These are phyloP conservation scores for Saprolegnia diclina DNA, from an alignment of 352 stramenopile species.

Conservation along the genomic window DNA sequence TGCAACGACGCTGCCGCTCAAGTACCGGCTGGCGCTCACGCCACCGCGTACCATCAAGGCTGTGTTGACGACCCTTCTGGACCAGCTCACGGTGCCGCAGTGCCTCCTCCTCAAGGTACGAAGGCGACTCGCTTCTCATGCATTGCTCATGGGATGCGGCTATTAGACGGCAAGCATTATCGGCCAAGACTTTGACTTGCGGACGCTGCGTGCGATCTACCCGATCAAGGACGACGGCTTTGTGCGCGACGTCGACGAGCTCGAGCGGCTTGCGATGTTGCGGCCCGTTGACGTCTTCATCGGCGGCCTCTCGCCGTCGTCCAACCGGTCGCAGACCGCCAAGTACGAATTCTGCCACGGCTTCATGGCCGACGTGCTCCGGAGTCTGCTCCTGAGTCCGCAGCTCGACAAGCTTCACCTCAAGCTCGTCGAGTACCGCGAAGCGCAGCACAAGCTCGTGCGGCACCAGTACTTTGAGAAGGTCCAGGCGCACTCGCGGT, in stretches of 20 bases:
- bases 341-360: constrained; percentile 84
- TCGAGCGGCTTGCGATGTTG: constrained; percentile 73
- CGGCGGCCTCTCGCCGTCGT: constrained; percentile 37
- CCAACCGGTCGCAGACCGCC: constrained; percentile 40
- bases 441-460: constrained; percentile 69
- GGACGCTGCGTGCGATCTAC: constrained; percentile 56
- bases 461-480: constrained; percentile 75
- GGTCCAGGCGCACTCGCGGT: constrained; percentile 33
- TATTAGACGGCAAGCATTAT: constrained; percentile 66
- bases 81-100: constrained; percentile 77
- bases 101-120: constrained; percentile 73
- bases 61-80: constrained; percentile 73
- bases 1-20: constrained; percentile 38
- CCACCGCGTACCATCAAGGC: constrained; percentile 77
- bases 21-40: constrained; percentile 58
- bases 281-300: constrained; percentile 72
- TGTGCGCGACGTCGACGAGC: constrained; percentile 55
- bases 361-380: constrained; percentile 81
- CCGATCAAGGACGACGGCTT: constrained; percentile 70
- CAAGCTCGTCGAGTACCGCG: constrained; percentile 61
- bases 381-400: constrained; percentile 70
- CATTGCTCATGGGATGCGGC: not conserved
- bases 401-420: constrained; percentile 76
- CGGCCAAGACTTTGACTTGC: constrained; percentile 65
- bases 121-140: not conserved